These are phyloP conservation scores for Candida sphagnicola DNA, from an alignment of 805 yeast species.

Conservation along the genomic window DNA sequence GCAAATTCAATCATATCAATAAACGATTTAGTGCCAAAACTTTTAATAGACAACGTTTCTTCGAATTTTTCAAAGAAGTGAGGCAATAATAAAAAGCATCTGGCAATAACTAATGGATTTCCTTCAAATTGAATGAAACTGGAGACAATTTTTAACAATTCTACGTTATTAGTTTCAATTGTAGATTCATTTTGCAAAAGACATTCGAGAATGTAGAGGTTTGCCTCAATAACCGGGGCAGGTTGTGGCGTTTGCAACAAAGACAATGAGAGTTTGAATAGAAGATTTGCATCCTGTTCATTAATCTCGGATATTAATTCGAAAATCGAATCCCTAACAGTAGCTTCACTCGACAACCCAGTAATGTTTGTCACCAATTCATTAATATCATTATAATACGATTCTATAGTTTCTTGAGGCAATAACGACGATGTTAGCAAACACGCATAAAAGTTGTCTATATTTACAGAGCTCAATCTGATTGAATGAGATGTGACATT, in stretches of 20 bases:
- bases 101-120: conserved; percentile 38
- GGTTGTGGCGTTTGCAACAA: conserved; percentile 6
- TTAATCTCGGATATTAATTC: conserved; percentile 54
- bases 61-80: conserved; percentile 53
- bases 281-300: conserved; percentile 29
- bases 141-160: conserved; percentile 16
- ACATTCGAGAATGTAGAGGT: conserved; percentile 36
- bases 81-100: conserved; percentile 54
- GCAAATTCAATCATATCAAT: conserved; percentile 24
- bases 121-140: conserved; percentile 9
- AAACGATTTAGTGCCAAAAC: conserved; percentile 26
- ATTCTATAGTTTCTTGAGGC: conserved; percentile 39
- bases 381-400: conserved; percentile 62
- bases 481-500: conserved; percentile 3
- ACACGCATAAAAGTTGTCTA: neutral
- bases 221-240: conserved; percentile 38
- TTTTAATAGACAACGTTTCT: conserved; percentile 20
- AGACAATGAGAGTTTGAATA: conserved; percentile 15
- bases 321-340: conserved; percentile 58
- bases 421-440: conserved; percentile 38
- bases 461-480: neutral
- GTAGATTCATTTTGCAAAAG: conserved; percentile 40
- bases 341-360: conserved; percentile 53
- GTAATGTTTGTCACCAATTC: conserved; percentile 68
- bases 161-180: conserved; percentile 13